phyloP scores from a whole-genome alignment of 345 rosid genomes.

The Linum usitatissimum region DNA sequence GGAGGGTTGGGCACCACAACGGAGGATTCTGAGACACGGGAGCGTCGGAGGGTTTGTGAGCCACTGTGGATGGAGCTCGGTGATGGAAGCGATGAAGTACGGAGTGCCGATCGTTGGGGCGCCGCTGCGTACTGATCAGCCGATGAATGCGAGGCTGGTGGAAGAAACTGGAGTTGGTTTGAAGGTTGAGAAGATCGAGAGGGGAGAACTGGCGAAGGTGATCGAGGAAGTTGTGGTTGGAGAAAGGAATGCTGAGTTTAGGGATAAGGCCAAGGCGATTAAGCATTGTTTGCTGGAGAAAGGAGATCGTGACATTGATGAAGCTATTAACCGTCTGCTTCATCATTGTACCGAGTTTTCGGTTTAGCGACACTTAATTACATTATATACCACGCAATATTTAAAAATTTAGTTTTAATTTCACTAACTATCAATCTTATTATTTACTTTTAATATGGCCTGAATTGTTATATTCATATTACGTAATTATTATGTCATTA shows the following conservation, averaged over 20 bases:
- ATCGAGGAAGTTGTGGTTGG: not conserved
- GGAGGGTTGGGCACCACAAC: conserved; percentile 4
- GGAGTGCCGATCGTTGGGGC: conserved; percentile 1
- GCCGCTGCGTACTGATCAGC: not conserved
- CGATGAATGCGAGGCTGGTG: conserved; percentile 1
- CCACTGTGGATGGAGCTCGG: conserved; percentile 12
- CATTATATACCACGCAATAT: no score
- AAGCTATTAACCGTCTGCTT: not conserved
- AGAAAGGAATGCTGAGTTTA: no score
- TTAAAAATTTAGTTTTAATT: no score
- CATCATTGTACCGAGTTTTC: not conserved
- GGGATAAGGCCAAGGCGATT: not conserved
- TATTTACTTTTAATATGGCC: no score
- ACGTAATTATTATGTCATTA: no score
- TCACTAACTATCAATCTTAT: no score
- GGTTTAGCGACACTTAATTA: no score
- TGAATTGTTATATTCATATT: no score
- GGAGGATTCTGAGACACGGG: not conserved
- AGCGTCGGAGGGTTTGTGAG: conserved; percentile 2
- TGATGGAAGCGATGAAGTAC: conserved; percentile 1
- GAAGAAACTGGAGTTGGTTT: not conserved
- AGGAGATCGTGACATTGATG: not conserved
- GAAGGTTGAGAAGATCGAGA: not conserved
- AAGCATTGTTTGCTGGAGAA: not conserved
- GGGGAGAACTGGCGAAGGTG: not conserved